These are phyloP conservation scores for Penicillium sclerotigenum DNA, from an alignment of 2,329 filamentous ascomycete genomes.

Conservation along the genomic window DNA sequence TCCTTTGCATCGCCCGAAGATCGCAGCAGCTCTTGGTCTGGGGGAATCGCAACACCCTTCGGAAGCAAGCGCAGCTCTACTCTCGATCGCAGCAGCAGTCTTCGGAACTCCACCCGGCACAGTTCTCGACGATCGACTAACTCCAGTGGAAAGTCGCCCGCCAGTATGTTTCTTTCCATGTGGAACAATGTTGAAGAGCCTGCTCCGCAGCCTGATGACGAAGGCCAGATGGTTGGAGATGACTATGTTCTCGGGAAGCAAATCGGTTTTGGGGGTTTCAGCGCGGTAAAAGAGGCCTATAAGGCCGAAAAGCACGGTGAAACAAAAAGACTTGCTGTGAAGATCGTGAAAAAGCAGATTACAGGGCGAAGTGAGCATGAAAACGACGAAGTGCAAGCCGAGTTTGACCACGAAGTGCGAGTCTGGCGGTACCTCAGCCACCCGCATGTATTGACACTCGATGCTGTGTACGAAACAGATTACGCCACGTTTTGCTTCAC, in stretches of 20 bases:
- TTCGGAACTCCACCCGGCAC: constrained; percentile 34
- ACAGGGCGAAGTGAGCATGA: constrained; percentile 55
- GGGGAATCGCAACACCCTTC: constrained; percentile 29
- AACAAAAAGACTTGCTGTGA: constrained; percentile 58
- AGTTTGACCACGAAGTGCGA: constrained; percentile 66
- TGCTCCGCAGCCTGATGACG: constrained; percentile 58
- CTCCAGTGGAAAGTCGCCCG: constrained; percentile 55
- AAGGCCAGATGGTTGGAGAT: constrained; percentile 64
- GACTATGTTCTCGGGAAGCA: constrained; percentile 66
- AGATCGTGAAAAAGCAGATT: constrained; percentile 63
- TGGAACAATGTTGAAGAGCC: constrained; percentile 46
- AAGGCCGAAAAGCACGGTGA: constrained; percentile 57
- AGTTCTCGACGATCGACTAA: constrained; percentile 49
- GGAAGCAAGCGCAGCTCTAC: constrained; percentile 38
- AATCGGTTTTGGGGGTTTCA: constrained; percentile 65
- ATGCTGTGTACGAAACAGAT: constrained; percentile 64
- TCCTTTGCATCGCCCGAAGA: constrained; percentile 41
- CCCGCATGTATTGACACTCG: constrained; percentile 59
- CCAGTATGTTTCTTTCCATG: constrained; percentile 57
- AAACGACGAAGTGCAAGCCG: constrained; percentile 63
- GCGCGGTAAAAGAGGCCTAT: constrained; percentile 63
- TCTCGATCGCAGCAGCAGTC: constrained; percentile 34
- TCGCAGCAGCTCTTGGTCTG: constrained; percentile 42
- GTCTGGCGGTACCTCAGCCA: constrained; percentile 66
- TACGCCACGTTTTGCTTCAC: constrained; percentile 70